Base-by-base conservation (phyloP, 2,329 filamentous ascomycete species). In the Aspergillus pseudotamarii region DNA sequence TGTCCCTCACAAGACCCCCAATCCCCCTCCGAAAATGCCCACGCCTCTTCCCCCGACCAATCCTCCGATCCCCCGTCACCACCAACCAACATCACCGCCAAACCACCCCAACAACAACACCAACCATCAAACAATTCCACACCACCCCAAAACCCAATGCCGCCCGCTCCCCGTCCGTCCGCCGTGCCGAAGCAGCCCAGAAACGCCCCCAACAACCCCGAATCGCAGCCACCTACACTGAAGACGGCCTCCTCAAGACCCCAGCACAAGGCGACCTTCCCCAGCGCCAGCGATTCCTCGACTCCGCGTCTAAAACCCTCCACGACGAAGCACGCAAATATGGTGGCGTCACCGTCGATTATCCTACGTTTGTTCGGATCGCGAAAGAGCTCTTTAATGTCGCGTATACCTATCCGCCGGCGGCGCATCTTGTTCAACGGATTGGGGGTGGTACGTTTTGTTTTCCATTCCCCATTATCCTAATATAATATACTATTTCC, bases 1-100 rank as follows among this genome's bases (percentile, higher is more conserved):
- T 69, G 66, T 61, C 65, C 12, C 65, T 73, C 61, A 26, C 68
- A 14, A 67, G 63, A 53, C 48, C 68, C 53, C 43, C 64, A n/a
- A 50, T 58, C 51, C 48, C 64, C 5, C 59, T 69, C 6, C 64
- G 59, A 30, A 62, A 63, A 69, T 70, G 66, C 58, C 59, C 65
- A 21, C 62, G 58, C 36, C 50, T 36, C 21, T 38, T 57, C 21
- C 34, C 26, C n/a, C 34, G 26, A n/a, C n/a, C 28, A 38, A 48
- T 58, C 10, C 21, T 41, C 57, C 32, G 8, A 16, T 16, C 36
- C 38, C 6, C 14, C 26, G 32, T 32, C 38, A 41, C 14, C 23
- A 59, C 48, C 46, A 51, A 46, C 54, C 45, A 45, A 38, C 21
- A n/a, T 50, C 32, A 28, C 45, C 38, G 28, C 45, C 61, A 36